Conservation (phyloP, 176 grass and related monocot species). For the Chloris gayana region DNA sequence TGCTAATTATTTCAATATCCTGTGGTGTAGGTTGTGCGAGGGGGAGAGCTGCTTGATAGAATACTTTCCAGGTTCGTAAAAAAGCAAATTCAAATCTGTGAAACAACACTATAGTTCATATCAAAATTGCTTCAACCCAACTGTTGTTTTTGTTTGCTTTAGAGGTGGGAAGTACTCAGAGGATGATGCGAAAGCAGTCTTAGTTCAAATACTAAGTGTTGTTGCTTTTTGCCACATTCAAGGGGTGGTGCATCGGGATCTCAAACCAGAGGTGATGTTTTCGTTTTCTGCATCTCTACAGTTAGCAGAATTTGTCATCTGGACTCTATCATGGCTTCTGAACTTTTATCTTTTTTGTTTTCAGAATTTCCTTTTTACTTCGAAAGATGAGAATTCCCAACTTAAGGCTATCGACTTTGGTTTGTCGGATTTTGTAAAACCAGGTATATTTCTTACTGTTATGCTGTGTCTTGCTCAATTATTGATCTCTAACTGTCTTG, state of each 20-base stretch:
- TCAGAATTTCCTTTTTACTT: conserved; percentile 89
- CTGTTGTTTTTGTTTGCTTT: conserved; percentile 33
- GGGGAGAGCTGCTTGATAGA: conserved; percentile 83
- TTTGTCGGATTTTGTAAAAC: conserved; percentile 84
- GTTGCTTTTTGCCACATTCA: conserved; percentile 87
- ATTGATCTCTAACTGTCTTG: not conserved
- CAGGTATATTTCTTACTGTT: conserved; percentile 53
- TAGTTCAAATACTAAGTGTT: conserved; percentile 77
- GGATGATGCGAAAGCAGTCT: conserved; percentile 81
- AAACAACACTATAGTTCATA: conserved; percentile 13
- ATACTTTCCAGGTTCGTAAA: conserved; percentile 76
- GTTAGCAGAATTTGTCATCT: not conserved
- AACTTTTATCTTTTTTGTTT: conserved; percentile 9
- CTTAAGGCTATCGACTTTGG: conserved; percentile 86
- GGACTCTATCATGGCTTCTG: conserved; percentile 12
- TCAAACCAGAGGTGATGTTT: conserved; percentile 74
- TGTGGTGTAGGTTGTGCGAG: conserved; percentile 63
- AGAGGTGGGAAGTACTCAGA: conserved; percentile 86
- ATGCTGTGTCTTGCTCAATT: not conserved
- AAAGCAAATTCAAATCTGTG: conserved; percentile 14
- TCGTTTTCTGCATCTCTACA: not conserved
- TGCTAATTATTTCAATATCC: conserved; percentile 4
- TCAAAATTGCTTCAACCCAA: conserved; percentile 12
- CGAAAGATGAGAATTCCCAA: conserved; percentile 74
- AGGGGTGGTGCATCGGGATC: conserved; percentile 88